Conservation (phyloP, 2,329 filamentous ascomycete genomes). For the Epichloe elymi region DNA sequence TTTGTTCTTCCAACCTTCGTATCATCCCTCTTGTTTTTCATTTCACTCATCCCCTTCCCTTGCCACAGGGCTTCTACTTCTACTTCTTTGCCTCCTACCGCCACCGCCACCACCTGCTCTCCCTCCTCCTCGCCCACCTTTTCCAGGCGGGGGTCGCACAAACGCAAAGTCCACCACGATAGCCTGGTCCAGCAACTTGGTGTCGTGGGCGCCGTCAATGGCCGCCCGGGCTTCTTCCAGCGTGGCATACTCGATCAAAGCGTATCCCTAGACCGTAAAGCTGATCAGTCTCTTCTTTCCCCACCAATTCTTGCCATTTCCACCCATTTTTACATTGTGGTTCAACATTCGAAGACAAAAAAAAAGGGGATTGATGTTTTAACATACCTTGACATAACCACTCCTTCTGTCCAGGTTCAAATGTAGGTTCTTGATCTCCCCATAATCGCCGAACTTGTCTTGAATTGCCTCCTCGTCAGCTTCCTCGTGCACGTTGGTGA, state of each 20-base stretch:
- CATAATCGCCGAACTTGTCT: constrained; percentile 71
- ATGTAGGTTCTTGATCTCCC: constrained; percentile 79
- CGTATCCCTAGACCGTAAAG: constrained; percentile 52
- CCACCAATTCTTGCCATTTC: background rate
- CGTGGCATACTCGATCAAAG: constrained; percentile 72
- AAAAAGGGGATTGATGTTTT: background rate
- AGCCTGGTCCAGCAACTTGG: constrained; percentile 70
- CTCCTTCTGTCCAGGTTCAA: constrained; percentile 71
- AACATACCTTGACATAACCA: constrained; percentile 68
- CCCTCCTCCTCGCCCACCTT: constrained; percentile 25
- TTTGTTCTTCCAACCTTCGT: background rate
- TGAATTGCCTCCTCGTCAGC: constrained; percentile 72
- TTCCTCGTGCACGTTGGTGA: constrained; percentile 80
- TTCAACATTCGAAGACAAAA: background rate
- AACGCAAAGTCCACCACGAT: constrained; percentile 76
- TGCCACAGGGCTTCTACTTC: constrained; percentile 34
- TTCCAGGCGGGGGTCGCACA: constrained; percentile 59
- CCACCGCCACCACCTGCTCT: constrained; percentile 14
- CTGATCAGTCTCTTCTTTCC: background rate
- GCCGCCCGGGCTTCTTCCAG: constrained; percentile 68
- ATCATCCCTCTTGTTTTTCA: background rate
- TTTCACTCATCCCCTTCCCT: constrained; percentile 21
- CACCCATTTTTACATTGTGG: background rate
- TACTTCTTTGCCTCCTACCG: constrained; percentile 29
- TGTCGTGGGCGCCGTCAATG: constrained; percentile 64